Evolutionary conservation across 352 stramenopile species (phyloP), one percentile per base, ranked within the genome.

Genomic region (Globisporangium abappressorium): DNA sequence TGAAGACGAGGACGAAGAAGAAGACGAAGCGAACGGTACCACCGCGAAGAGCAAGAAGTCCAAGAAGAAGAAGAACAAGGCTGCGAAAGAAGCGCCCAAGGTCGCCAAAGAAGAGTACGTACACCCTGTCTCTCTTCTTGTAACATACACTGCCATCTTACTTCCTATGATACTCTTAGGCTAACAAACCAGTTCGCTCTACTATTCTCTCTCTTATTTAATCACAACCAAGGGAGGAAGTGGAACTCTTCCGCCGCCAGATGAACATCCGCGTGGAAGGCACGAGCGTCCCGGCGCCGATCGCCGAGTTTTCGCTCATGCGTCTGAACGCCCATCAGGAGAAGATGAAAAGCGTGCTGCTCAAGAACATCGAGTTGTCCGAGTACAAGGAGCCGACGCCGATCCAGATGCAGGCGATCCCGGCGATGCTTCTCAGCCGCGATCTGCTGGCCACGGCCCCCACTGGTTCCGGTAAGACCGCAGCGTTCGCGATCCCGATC

Each of bases 341-440:
- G 26, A 75, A 83, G 26, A 84, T 95, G 73, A 87, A 84, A 49
- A 61, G 67, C 20, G 67, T 93, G 30, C 69, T 96, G 18, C 73
- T 96, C 26, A 77, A 85, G 43, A 96, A 94, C 72, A 92, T 96
- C 43, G 89, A 95, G 60, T 77, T 73, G 8, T 96, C 89, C 28
- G 85, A 94, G 69, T 99, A 98, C 92, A 98, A 98, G 72, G 97
- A 99, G 72, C 98, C 98, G 3, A 99, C 97, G 53, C 84, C 98
- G 3, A 98, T 99, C 71, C 98, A 99, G 78, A 99, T 99, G 98
- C 94, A 98, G 75, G 85, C 93, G 22, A 97, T 98, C 58, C 95
- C 96, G 38, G 87, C 86, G 47, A 69, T 99, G 62, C 68, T 98
- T 9, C 77, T 85, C 15, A 80, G 85, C 49, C 87, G 93, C 58